Base-by-base conservation (phyloP, 1,284 basidiomycete genomes). In the Malassezia yamatoensis region DNA sequence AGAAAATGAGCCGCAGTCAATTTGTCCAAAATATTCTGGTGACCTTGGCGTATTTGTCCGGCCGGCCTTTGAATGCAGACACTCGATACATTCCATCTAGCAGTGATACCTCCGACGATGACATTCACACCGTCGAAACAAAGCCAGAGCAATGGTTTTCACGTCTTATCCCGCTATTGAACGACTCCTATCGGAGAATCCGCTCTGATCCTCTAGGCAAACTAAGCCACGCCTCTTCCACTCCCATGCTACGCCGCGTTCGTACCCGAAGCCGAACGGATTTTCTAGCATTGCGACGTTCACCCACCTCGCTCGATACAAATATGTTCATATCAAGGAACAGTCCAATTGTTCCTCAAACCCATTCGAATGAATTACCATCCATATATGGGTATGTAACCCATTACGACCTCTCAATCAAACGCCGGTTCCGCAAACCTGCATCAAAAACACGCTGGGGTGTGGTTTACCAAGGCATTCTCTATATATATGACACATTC, bases 11-110 rank as follows among this genome's bases (percentile, higher is more conserved):
- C 5, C 81, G 87, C n/a, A 81, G 74, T 49, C 90, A 98, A 68
- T 99, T 98, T 74, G 83, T 96, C 3, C 82, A 84, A 40, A 96
- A 98, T 76, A 93, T 91, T 0, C 80, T 96, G 74, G 78, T 82
- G 4, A 86, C 89, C 0, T 86, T 96, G 33, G 58, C 38, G 3
- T 39, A n/a, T 50, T 39, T 39, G 38, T 20, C n/a, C 38, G 8
- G 38, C 38, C 24, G 24, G 7, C 38, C 38, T 39, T 20, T 39
- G 8, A n/a, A 6, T 20, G 15, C 38, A 8, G 15, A n/a, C 15
- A 39, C 38, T 4, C 20, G n/a, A n/a, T 20, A 4, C 6, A n/a
- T 20, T n/a, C 20, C 38, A 3, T 20, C 15, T n/a, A 20, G 20
- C 20, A 39, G 38, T 39, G 8, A 39, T 20, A n/a, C 20, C 20